Conservation (phyloP, 345 rosid genomes). For the Orychophragmus violaceus region DNA sequence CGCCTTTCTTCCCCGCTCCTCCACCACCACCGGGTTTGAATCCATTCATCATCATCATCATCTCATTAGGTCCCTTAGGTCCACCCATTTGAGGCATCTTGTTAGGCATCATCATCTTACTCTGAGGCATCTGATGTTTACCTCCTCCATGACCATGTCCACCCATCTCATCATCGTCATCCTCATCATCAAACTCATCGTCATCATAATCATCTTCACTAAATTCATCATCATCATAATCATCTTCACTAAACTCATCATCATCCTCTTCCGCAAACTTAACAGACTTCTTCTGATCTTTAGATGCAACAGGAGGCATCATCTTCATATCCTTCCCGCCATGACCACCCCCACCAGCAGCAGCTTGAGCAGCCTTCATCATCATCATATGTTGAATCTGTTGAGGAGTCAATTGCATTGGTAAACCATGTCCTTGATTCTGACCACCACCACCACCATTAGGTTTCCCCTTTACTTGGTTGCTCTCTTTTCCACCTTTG, state of each 20-base stretch:
- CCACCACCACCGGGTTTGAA: slow-evolving; percentile 32
- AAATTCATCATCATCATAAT: background rate
- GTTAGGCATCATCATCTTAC: slow-evolving; percentile 36
- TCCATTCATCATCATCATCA: slow-evolving; percentile 44
- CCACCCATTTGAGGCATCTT: slow-evolving; percentile 33
- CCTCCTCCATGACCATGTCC: slow-evolving; percentile 46
- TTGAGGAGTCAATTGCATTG: slow-evolving; percentile 37
- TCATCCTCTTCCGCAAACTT: slow-evolving; percentile 42
- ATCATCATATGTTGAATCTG: slow-evolving; percentile 52
- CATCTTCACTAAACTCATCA: background rate
- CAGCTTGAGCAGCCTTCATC: slow-evolving; percentile 36
- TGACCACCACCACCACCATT: slow-evolving; percentile 7
- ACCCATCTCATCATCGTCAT: slow-evolving; percentile 39
- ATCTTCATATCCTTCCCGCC: slow-evolving; percentile 25
- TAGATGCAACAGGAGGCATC: slow-evolving; percentile 28
- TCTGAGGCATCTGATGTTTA: slow-evolving; percentile 32
- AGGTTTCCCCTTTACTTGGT: slow-evolving; percentile 13
- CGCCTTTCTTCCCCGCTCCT: background rate
- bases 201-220: background rate
- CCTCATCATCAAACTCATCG: background rate
- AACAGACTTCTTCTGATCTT: slow-evolving; percentile 61
- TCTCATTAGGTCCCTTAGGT: slow-evolving; percentile 36
- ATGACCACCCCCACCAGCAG: slow-evolving; percentile 4
- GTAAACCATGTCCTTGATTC: slow-evolving; percentile 38
- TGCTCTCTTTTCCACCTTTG: slow-evolving; percentile 31